Evolutionary conservation across 805 yeast species (phyloP).

Genomic region (Candida bentonensis): DNA sequence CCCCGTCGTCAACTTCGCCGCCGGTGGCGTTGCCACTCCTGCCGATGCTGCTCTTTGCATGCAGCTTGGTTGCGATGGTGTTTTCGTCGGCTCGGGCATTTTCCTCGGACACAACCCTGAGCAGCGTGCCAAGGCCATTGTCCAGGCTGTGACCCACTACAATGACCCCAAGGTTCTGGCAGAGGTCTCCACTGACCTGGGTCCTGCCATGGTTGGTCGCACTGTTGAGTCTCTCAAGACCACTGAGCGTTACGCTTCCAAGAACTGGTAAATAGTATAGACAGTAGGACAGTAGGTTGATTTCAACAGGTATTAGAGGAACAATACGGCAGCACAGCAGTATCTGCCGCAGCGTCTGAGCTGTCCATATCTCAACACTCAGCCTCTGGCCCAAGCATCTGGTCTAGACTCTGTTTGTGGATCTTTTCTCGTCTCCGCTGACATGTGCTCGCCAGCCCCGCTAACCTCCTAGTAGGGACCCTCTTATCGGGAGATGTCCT

Average conservation of each 20-base stretch:
- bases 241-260: constrained; percentile 17
- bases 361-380: too few relatives aligned
- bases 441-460: too few relatives aligned
- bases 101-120: constrained; percentile 64
- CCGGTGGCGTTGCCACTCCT: constrained; percentile 83
- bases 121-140: constrained; percentile 63
- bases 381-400: too few relatives aligned
- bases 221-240: constrained; percentile 38
- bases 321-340: too few relatives aligned
- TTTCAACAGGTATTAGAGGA: too few relatives aligned
- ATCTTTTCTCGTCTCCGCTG: too few relatives aligned
- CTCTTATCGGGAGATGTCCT: too few relatives aligned
- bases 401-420: too few relatives aligned
- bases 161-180: constrained; percentile 45
- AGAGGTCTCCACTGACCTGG: constrained; percentile 55
- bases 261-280: constrained; percentile 10
- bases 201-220: constrained; percentile 65
- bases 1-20: constrained; percentile 78
- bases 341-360: too few relatives aligned
- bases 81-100: constrained; percentile 67
- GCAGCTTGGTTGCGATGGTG: constrained; percentile 71
- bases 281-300: too few relatives aligned
- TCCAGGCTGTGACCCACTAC: constrained; percentile 61
- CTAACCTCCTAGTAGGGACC: too few relatives aligned
- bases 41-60: constrained; percentile 77